A percentile compares a stretch with the other conserved stretches of the same genome.
These are phyloP conservation scores for Talaromyces ruber DNA, from an alignment of 495 filamentous ascomycete species.

Conservation along the genomic window DNA sequence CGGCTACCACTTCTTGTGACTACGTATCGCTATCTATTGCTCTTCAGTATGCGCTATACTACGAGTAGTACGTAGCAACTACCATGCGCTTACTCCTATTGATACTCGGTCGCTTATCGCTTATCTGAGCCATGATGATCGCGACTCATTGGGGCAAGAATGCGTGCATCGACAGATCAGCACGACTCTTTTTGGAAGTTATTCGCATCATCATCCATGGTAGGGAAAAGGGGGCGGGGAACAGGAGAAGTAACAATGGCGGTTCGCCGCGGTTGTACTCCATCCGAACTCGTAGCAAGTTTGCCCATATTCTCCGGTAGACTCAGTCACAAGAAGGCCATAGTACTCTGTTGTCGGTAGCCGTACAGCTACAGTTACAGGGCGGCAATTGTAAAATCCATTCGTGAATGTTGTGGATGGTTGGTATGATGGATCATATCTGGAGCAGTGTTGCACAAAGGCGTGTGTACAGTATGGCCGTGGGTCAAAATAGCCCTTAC, in stretches of 20 bases:
- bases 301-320: not conserved
- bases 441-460: not conserved
- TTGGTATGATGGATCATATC: not conserved
- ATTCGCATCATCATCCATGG: not conserved
- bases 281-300: not conserved
- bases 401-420: not conserved
- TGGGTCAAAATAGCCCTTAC: not conserved
- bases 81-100: not conserved
- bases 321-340: not conserved
- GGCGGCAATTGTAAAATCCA: not conserved
- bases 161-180: not conserved
- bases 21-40: not conserved
- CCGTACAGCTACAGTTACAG: not conserved
- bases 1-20: not conserved
- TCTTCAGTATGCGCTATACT: not conserved
- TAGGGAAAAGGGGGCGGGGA: not conserved
- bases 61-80: too few species aligned
- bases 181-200: not conserved
- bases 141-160: not conserved
- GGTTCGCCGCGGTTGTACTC: not conserved
- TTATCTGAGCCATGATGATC: not conserved
- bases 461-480: not conserved
- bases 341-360: not conserved
- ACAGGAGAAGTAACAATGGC: not conserved
- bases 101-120: not conserved